phyloP scores from a whole-genome alignment of 352 stramenopile genomes.

The Blastocystis sp. region DNA sequence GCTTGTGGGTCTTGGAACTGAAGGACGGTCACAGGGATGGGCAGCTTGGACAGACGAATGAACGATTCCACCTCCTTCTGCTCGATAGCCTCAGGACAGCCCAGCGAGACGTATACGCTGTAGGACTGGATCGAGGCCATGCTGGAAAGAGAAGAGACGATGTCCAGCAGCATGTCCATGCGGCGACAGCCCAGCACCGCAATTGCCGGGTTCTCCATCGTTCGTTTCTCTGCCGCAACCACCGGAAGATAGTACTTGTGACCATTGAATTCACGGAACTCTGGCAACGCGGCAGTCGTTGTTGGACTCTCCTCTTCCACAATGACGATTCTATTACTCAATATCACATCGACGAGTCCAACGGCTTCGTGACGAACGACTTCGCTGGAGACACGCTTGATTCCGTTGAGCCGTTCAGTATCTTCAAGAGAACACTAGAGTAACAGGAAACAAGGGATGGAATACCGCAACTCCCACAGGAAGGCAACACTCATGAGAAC shows the following conservation, averaged over 20 bases:
- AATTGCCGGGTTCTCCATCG: constrained; percentile 24
- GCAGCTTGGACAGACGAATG: background rate
- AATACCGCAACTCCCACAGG: background rate
- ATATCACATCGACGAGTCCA: too few relatives aligned
- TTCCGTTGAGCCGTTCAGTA: too few relatives aligned
- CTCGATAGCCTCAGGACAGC: constrained; percentile 23
- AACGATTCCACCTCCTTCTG: background rate
- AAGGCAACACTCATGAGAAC: background rate
- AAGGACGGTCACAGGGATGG: background rate
- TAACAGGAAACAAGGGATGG: too few relatives aligned
- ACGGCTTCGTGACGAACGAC: too few relatives aligned
- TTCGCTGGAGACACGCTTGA: too few relatives aligned
- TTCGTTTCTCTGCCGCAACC: background rate
- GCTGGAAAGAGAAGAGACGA: background rate
- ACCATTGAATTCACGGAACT: background rate
- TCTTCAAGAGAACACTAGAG: too few relatives aligned
- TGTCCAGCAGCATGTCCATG: background rate
- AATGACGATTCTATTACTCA: too few relatives aligned
- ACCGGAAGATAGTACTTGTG: background rate
- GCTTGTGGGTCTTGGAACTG: constrained; percentile 17
- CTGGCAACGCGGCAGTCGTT: background rate
- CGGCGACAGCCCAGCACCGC: constrained; percentile 33
- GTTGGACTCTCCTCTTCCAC: background rate
- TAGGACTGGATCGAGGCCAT: background rate
- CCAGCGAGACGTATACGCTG: constrained; percentile 43